phyloP scores from a whole-genome alignment of 129 eudicot species.

The Lactuca saligna region DNA sequence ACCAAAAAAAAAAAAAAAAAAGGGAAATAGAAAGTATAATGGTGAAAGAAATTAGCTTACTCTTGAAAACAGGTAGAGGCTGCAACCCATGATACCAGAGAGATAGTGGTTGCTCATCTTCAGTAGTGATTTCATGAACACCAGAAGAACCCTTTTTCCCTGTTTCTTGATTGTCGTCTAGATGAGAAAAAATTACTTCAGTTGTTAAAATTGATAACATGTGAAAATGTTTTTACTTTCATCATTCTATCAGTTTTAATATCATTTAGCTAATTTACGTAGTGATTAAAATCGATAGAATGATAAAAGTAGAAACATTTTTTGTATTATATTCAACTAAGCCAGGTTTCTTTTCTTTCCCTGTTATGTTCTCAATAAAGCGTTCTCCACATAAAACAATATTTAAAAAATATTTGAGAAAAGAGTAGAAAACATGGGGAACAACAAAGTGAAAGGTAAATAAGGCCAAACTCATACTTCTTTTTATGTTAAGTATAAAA shows the following conservation, averaged over 20 bases:
- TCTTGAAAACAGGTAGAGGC: conserved; percentile 1
- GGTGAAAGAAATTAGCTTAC: conserved; percentile 18
- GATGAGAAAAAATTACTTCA: background rate
- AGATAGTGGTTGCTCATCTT: conserved; percentile 32
- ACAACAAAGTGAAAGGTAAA: background rate
- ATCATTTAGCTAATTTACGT: too few species aligned
- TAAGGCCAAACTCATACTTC: background rate
- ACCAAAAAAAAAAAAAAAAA: background rate
- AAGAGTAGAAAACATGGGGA: too few species aligned
- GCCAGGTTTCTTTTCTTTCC: too few species aligned
- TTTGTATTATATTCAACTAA: too few species aligned
- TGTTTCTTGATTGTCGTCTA: background rate
- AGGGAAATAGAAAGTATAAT: background rate
- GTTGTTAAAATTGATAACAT: background rate
- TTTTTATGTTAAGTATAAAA: too few species aligned
- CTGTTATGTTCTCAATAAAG: too few species aligned
- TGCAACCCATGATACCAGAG: conserved; percentile 31
- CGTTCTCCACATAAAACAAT: too few species aligned
- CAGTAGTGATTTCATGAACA: conserved; percentile 1
- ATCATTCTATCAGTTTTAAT: too few species aligned
- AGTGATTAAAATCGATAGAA: too few species aligned
- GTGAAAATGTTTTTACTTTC: too few species aligned
- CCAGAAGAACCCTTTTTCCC: conserved; percentile 1
- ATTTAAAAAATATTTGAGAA: too few species aligned
- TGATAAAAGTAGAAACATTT: too few species aligned